A percentile compares a stretch with the other conserved stretches of the same genome.
phyloP scores from a whole-genome alignment of 257 asterid genomes.

The Marsdenia floribunda region DNA sequence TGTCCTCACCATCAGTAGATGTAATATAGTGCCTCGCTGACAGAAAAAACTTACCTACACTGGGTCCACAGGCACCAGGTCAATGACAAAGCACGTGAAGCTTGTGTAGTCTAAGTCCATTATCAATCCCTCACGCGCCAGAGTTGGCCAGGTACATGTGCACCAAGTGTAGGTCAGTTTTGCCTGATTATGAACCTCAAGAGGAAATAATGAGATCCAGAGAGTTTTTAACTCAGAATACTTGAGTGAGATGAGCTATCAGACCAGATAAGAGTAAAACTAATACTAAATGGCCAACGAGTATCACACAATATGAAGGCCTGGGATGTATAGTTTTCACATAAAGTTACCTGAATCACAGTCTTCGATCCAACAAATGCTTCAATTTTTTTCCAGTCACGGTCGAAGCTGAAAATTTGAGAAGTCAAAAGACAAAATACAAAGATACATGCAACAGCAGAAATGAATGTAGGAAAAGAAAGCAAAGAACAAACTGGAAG shows the following conservation, averaged over 20 bases:
- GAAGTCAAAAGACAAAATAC: neutral
- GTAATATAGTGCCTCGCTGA: neutral
- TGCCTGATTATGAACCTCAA: constrained; percentile 14
- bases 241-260: neutral
- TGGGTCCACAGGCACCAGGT: constrained; percentile 28
- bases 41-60: constrained; percentile 22
- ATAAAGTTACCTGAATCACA: constrained; percentile 59
- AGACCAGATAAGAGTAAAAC: neutral
- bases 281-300: neutral
- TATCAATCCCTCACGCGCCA: constrained; percentile 19
- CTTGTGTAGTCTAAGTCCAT: constrained; percentile 11
- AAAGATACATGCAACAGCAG: neutral
- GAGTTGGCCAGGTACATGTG: constrained; percentile 29
- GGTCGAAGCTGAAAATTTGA: constrained; percentile 56
- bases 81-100: constrained; percentile 25
- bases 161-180: constrained; percentile 17
- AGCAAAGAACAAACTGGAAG: neutral
- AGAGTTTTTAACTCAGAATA: neutral
- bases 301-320: neutral
- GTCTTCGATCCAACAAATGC: constrained; percentile 82
- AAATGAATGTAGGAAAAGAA: neutral
- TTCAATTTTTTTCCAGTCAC: constrained; percentile 88
- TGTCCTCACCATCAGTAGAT: neutral
- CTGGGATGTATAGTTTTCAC: neutral
- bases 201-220: neutral